A percentile compares a stretch with the other conserved stretches of the same genome.
Conservation (phyloP, 306 rosid species). For the Mimosa bimucronata region DNA sequence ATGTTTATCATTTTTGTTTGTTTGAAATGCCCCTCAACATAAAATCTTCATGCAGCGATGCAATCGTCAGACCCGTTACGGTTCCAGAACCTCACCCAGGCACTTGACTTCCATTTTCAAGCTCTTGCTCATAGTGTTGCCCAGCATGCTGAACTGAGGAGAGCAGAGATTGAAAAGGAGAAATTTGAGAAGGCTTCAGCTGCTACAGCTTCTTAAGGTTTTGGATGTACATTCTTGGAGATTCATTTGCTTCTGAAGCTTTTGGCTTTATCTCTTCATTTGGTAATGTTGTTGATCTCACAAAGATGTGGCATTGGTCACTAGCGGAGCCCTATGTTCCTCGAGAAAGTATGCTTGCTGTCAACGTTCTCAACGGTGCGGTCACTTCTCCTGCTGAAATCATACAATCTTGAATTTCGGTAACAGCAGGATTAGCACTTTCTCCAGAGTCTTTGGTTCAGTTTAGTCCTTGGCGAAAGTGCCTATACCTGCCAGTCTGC, state of each 20-base stretch:
- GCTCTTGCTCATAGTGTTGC: constrained; percentile 91
- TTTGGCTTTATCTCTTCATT: neutral
- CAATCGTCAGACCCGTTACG: constrained; percentile 73
- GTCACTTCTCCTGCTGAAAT: constrained; percentile 33
- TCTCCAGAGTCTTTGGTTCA: constrained; percentile 29
- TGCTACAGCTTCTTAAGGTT: constrained; percentile 52
- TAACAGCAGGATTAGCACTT: constrained; percentile 40
- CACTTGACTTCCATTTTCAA: constrained; percentile 85
- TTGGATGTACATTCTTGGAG: constrained; percentile 43
- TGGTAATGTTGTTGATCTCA: neutral
- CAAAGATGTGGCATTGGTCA: neutral
- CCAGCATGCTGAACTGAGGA: constrained; percentile 91
- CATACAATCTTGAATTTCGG: constrained; percentile 37
- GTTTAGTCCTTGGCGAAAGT: constrained; percentile 36
- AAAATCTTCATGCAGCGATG: constrained; percentile 48
- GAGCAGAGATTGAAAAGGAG: constrained; percentile 84
- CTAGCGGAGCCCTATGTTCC: constrained; percentile 26
- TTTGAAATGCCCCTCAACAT: constrained; percentile 18
- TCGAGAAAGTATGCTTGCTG: constrained; percentile 37
- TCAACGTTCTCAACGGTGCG: constrained; percentile 33
- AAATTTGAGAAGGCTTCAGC: constrained; percentile 71
- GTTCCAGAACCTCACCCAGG: constrained; percentile 79
- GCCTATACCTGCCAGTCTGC: constrained; percentile 28
- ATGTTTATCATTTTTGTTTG: neutral
- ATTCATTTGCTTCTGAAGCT: constrained; percentile 54